These are phyloP conservation scores for Terfezia claveryi DNA, from an alignment of 495 filamentous ascomycete species.

Conservation along the genomic window DNA sequence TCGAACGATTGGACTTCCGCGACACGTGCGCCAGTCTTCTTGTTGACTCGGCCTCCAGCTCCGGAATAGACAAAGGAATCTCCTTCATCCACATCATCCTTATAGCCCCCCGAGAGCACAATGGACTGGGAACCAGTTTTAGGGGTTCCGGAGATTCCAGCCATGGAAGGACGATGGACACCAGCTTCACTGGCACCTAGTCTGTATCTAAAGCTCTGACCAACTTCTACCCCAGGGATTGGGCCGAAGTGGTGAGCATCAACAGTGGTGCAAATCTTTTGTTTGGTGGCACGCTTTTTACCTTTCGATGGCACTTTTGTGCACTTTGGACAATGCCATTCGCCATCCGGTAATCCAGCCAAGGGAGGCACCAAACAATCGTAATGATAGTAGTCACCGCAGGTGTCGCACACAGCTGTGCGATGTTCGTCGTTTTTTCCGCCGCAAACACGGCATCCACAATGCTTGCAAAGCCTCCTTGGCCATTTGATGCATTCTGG, in stretches of 20 bases:
- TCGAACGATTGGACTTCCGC: not conserved
- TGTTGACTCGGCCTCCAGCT: not conserved
- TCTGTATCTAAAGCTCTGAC: not conserved
- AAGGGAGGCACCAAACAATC: not conserved
- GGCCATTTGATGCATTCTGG: not conserved
- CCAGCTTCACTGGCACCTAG: not conserved
- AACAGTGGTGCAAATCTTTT: not conserved
- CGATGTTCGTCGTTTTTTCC: not conserved
- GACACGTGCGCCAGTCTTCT: not conserved
- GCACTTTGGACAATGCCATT: not conserved
- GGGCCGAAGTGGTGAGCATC: not conserved
- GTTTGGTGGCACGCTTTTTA: not conserved
- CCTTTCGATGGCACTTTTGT: not conserved
- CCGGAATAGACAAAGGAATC: not conserved
- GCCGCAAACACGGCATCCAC: not conserved
- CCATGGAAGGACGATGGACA: not conserved
- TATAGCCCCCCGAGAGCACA: not conserved
- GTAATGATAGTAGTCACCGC: not conserved
- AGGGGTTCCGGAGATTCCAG: not conserved
- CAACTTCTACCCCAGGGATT: not conserved
- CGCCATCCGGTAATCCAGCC: not conserved
- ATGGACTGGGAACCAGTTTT: not conserved
- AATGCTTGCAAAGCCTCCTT: not conserved
- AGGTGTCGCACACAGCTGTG: not conserved
- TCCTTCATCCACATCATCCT: not conserved